Base-by-base conservation (phyloP, 2,329 filamentous ascomycete species). In the Xylaria sp. region DNA sequence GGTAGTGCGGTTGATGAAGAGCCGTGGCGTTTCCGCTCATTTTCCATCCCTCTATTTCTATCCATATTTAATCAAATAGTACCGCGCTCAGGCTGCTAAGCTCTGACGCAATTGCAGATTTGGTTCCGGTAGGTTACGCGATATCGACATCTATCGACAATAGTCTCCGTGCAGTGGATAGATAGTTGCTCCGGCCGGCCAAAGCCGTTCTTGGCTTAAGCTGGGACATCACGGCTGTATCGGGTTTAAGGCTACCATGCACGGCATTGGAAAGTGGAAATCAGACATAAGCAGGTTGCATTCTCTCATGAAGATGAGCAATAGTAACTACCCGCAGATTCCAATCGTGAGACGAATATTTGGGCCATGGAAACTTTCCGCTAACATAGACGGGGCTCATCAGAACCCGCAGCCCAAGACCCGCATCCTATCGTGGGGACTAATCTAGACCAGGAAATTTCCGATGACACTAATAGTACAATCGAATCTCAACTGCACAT, bases 211-310 rank as follows among this genome's bases (percentile, higher is more conserved):
- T 43, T 50, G 14, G 21, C 37, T n/a, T 21, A 7, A n/a, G 19
- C 19, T 35, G 33, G 33, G 21, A 21, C 37, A 15, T 7, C 11
- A 4, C 37, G 7, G 17, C 47, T 33, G 4, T 15, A 51, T 51
- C 14, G n/a, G 49, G 33, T 25, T 9, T 51, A 51, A 38, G 15
- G 19, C 15, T 25, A 5, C 23, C 21, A 17, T 35, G 17, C 12
- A 21, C 49, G 31, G 33, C 12, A 53, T 9, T 31, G 23, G 17
- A 43, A 37, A 8, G 25, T 28, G 28, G 28, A 31, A 9, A 31
- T 31, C 9, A 31, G 28, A 31, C 4, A 17, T 64, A 64, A 64
- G 61, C 61, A 64, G 35, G 42, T 45, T 42, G 56, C 61, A 55
- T 58, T 45, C 11, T 17, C 23, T 23, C 11, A 38, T 38, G 8